A percentile compares a stretch with the other conserved stretches of the same genome.
Conservation (phyloP, 2,329 filamentous ascomycete species). For the Ciborinia camelliae region DNA sequence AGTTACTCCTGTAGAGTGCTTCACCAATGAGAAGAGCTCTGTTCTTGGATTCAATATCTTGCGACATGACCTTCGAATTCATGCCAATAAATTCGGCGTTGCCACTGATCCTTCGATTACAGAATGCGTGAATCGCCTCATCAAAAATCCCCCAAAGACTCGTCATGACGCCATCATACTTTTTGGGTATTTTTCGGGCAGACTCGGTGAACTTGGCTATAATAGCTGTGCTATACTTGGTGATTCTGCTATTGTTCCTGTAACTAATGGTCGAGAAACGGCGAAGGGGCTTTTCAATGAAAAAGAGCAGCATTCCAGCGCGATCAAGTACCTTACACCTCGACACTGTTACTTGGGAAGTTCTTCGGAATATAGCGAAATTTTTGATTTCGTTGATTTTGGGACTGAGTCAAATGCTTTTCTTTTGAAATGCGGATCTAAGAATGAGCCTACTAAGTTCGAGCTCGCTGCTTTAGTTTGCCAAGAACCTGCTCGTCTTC, state of each 20-base stretch:
- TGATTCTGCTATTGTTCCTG: constrained; percentile 68
- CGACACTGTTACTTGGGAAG: constrained; percentile 76
- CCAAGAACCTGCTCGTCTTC: constrained; percentile 75
- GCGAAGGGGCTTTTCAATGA: constrained; percentile 34
- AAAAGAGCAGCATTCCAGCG: constrained; percentile 41
- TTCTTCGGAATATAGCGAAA: constrained; percentile 69
- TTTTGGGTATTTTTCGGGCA: constrained; percentile 80
- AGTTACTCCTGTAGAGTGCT: constrained; percentile 73
- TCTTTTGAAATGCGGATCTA: constrained; percentile 82
- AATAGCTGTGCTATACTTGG: constrained; percentile 58
- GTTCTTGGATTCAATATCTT: constrained; percentile 80
- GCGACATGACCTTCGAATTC: constrained; percentile 68
- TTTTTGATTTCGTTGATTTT: constrained; percentile 97
- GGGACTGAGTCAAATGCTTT: constrained; percentile 84
- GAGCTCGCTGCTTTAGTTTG: constrained; percentile 86
- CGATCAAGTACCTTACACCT: constrained; percentile 60
- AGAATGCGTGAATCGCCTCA: constrained; percentile 70
- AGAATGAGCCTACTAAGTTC: constrained; percentile 80
- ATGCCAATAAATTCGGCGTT: constrained; percentile 84
- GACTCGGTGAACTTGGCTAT: constrained; percentile 69
- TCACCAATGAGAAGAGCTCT: constrained; percentile 72
- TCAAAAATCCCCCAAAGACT: constrained; percentile 67
- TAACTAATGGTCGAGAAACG: constrained; percentile 42
- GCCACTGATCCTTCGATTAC: constrained; percentile 74
- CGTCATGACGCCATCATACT: constrained; percentile 63